These are phyloP conservation scores for Ganoderma multipileum DNA, from an alignment of 1,284 basidiomycete species.

Conservation along the genomic window DNA sequence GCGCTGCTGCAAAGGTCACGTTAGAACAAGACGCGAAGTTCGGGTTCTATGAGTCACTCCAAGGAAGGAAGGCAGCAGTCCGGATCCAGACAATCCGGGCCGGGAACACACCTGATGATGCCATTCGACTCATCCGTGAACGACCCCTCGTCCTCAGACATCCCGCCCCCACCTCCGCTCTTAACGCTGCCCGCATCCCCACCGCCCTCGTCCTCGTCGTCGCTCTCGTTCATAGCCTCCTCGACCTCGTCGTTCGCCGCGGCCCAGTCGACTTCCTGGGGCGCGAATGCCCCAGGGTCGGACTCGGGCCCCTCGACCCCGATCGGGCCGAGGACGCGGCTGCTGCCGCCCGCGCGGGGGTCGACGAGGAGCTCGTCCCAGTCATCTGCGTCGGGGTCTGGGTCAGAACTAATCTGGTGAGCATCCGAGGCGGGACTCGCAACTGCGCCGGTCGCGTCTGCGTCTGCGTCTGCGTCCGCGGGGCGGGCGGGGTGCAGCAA, in stretches of 20 bases:
- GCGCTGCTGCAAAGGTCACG: constrained; percentile 43
- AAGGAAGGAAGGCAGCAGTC: neutral
- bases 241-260: constrained; percentile 89
- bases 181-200: constrained; percentile 36
- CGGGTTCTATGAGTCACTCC: neutral
- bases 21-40: neutral
- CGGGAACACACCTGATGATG: constrained; percentile 49
- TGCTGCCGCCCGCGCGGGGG: constrained; percentile 35
- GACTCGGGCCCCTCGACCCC: constrained; percentile 33
- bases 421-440: constrained; percentile 57
- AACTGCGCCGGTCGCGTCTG: constrained; percentile 32
- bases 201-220: constrained; percentile 58
- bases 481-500: constrained; percentile 56
- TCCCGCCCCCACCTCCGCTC: constrained; percentile 40
- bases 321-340: constrained; percentile 22
- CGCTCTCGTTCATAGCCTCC: constrained; percentile 82
- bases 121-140: constrained; percentile 54
- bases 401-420: constrained; percentile 68
- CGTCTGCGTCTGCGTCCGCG: constrained; percentile 13
- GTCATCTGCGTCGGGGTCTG: constrained; percentile 67
- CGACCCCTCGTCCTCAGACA: constrained; percentile 54
- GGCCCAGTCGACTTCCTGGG: constrained; percentile 74
- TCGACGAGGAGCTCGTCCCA: constrained; percentile 58
- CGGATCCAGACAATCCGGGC: neutral
- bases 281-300: constrained; percentile 46